A percentile compares a stretch with the other conserved stretches of the same genome.
phyloP scores from a whole-genome alignment of 1,284 basidiomycete genomes.

The Leccinum variabile region DNA sequence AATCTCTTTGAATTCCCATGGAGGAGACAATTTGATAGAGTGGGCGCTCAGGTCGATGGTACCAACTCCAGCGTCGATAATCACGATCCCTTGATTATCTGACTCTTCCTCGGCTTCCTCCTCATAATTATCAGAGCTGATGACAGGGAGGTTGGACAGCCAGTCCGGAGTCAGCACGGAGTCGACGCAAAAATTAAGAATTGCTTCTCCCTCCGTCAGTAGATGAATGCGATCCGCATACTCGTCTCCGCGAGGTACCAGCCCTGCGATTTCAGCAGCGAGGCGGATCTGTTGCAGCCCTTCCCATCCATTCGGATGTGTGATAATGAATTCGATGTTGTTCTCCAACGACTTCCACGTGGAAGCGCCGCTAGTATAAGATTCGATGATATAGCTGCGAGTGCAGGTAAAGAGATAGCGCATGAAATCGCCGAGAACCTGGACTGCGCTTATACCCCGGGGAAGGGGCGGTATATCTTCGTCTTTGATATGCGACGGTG shows the following conservation, averaged over 20 bases:
- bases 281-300: slow-evolving; percentile 42
- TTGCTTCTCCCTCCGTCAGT: slow-evolving; percentile 53
- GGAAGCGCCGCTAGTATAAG: slow-evolving; percentile 41
- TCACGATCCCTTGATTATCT: slow-evolving; percentile 42
- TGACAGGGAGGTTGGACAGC: slow-evolving; percentile 20
- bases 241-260: slow-evolving; percentile 27
- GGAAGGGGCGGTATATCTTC: slow-evolving; percentile 47
- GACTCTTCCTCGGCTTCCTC: slow-evolving; percentile 9
- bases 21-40: slow-evolving; percentile 30
- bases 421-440: slow-evolving; percentile 54
- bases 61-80: slow-evolving; percentile 55
- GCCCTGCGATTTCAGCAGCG: slow-evolving; percentile 35
- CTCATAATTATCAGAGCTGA: slow-evolving; percentile 10
- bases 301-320: slow-evolving; percentile 48
- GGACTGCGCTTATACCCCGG: slow-evolving; percentile 40
- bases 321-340: slow-evolving; percentile 38
- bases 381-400: slow-evolving; percentile 46
- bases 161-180: slow-evolving; percentile 34
- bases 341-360: slow-evolving; percentile 39
- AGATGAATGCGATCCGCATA: slow-evolving; percentile 40
- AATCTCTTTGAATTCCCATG: slow-evolving; percentile 38
- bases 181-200: slow-evolving; percentile 45
- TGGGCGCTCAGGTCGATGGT: slow-evolving; percentile 58
- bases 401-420: slow-evolving; percentile 48
- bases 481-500: slow-evolving; percentile 24